Conservation (phyloP, 371 early-diverging fungal species). For the Mortierella polycephala region DNA sequence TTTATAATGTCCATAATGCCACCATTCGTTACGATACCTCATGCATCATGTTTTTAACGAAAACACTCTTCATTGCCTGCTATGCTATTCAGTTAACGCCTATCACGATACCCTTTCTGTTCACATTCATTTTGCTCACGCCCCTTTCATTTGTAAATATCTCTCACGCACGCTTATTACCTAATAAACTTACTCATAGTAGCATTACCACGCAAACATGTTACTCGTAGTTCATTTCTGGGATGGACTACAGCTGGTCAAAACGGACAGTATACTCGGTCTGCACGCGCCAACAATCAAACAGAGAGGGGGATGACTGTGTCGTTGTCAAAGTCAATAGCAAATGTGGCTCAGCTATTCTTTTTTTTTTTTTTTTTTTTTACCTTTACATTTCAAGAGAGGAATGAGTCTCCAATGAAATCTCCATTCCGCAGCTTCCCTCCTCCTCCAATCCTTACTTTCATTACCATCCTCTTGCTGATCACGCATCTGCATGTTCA, state of each 20-base stretch:
- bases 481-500: constrained; percentile 18
- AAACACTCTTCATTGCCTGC: too few relatives aligned
- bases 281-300: too few relatives aligned
- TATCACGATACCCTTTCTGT: not conserved
- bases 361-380: not conserved
- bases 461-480: not conserved
- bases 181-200: too few relatives aligned
- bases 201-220: too few relatives aligned
- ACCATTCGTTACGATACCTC: not conserved
- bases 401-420: not conserved
- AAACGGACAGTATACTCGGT: too few relatives aligned
- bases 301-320: too few relatives aligned
- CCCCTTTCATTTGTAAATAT: too few relatives aligned
- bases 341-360: constrained; percentile 12
- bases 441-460: not conserved
- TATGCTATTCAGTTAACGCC: not conserved
- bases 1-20: not conserved
- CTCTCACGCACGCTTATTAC: too few relatives aligned
- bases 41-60: not conserved
- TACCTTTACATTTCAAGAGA: not conserved
- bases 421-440: not conserved
- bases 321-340: too few relatives aligned
- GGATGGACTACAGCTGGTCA: too few relatives aligned
- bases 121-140: too few relatives aligned
- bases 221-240: too few relatives aligned